phyloP scores from a whole-genome alignment of 768 basidiomycete species.

The Agrocybe pediades region DNA sequence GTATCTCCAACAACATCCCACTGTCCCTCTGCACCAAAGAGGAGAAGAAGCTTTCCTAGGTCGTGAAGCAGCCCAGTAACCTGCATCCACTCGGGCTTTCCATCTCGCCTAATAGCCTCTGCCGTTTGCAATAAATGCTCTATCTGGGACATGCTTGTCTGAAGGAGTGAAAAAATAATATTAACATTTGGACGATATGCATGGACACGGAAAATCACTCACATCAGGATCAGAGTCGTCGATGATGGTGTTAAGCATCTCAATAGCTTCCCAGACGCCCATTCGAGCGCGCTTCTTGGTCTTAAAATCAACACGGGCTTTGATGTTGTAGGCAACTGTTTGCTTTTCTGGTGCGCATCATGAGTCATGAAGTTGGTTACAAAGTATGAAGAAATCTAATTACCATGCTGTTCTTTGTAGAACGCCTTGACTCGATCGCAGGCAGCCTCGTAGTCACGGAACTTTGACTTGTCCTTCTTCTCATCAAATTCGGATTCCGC shows the following conservation, averaged over 20 bases:
- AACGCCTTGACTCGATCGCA: conserved; percentile 79
- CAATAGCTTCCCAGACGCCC: conserved; percentile 87
- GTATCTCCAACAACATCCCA: conserved; percentile 91
- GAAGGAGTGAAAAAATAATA: too few relatives aligned
- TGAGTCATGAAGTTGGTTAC: not conserved
- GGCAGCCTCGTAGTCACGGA: conserved; percentile 74
- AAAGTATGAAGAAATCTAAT: not conserved
- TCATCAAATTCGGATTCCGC: conserved; percentile 59
- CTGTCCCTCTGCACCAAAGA: conserved; percentile 87
- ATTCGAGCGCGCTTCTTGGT: conserved; percentile 69
- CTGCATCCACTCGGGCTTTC: conserved; percentile 93
- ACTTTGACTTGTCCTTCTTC: conserved; percentile 64
- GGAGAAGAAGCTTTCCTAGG: conserved; percentile 82
- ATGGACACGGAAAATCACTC: conserved; percentile 19
- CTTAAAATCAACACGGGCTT: conserved; percentile 75
- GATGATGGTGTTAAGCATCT: conserved; percentile 82
- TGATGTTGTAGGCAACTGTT: conserved; percentile 83
- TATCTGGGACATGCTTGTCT: conserved; percentile 83
- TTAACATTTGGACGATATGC: conserved; percentile 12
- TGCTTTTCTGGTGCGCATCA: conserved; percentile 64
- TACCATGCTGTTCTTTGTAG: conserved; percentile 80
- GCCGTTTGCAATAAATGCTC: conserved; percentile 91
- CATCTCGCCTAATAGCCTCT: conserved; percentile 85
- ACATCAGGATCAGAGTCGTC: conserved; percentile 94
- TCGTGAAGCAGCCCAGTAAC: conserved; percentile 84